Base-by-base conservation (phyloP, 495 filamentous ascomycete species). In the Talaromyces nanjingensis region DNA sequence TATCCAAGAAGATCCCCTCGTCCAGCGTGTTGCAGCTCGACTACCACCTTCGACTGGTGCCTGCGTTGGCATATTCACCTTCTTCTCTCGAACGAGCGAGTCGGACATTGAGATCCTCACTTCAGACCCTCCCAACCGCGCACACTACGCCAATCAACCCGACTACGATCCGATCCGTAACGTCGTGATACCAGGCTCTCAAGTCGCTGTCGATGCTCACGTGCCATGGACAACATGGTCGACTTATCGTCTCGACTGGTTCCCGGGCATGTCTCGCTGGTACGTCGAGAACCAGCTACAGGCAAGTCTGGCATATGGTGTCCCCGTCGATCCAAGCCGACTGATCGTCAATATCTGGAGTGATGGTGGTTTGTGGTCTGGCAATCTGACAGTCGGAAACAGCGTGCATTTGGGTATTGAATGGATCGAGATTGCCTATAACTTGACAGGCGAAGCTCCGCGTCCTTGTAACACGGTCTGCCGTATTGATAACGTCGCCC, bases 61-160 rank as follows among this genome's bases (percentile, higher is more conserved):
- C 31, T 86, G 88, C 59, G 86, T 86, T 0, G 89, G 88, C 39
- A 80, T 90, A 64, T 91, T 92, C 73, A 91, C 89, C 22, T 88
- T 87, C 67, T 74, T 80, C 18, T 75, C 83, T 18, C 70, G 74
- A 1, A 83, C 87, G 34, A 86, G 89, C 67, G 89, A 93, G 73
- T 85, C 86, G 0, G 91, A 94, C 68, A 81, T 94, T 49, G 91
- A 96, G 69, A 85, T 91, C 64, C 78, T 89, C 16, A 91, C 88
- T 0, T 73, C 72, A 2, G 87, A 86, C 63, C 79, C 84, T 0
- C 69, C 71, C 3, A 70, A 83, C 59, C 75, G 76, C 4, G 76
- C 89, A 20, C 86, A 86, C 66, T 91, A 88, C 73, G 90, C 88
- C 42, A 93, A 93, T 69, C 90, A 93, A 69, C 90, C 90, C 0